Percentiles rank a stretch among this genome's conserved stretches.
Evolutionary conservation across 139 green algal species (phyloP).

Genomic region (Ulvella scutata): DNA sequence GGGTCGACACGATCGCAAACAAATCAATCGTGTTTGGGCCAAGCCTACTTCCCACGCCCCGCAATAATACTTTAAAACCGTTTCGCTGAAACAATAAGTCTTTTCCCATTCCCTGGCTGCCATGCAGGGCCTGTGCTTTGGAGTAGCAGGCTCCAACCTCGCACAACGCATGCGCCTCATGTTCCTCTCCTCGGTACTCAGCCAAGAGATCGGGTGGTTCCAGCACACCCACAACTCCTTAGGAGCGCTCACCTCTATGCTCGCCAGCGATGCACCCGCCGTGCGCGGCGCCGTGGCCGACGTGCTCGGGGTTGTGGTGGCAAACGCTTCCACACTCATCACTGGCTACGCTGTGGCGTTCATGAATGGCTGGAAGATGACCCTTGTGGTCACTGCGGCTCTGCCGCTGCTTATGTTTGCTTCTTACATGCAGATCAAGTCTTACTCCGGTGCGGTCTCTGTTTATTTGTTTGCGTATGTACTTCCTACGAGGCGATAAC

Average conservation of each 20-base stretch:
- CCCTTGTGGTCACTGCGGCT: conserved; percentile 43
- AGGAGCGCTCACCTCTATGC: conserved; percentile 29
- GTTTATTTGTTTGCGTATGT: too few species aligned
- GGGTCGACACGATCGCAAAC: too few species aligned
- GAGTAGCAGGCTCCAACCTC: conserved; percentile 31
- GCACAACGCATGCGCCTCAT: conserved; percentile 33
- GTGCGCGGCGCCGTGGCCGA: conserved; percentile 43
- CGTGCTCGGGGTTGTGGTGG: conserved; percentile 11
- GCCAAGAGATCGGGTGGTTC: conserved; percentile 26
- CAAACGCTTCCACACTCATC: conserved; percentile 1
- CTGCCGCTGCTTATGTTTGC: neutral
- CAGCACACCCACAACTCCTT: conserved; percentile 29
- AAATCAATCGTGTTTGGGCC: too few species aligned
- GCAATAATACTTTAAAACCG: too few species aligned
- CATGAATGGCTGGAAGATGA: conserved; percentile 49
- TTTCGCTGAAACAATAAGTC: too few species aligned
- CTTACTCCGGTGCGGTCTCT: neutral
- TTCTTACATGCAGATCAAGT: neutral
- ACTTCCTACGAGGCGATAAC: too few species aligned
- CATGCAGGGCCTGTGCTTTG: neutral
- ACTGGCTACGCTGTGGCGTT: conserved; percentile 22
- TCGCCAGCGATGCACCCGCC: conserved; percentile 39
- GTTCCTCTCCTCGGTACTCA: conserved; percentile 37
- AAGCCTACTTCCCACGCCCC: too few species aligned
- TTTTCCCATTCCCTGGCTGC: neutral